Evolutionary conservation across 2,329 filamentous ascomycete species (phyloP).

Genomic region (Chaetomiaceae sp.): DNA sequence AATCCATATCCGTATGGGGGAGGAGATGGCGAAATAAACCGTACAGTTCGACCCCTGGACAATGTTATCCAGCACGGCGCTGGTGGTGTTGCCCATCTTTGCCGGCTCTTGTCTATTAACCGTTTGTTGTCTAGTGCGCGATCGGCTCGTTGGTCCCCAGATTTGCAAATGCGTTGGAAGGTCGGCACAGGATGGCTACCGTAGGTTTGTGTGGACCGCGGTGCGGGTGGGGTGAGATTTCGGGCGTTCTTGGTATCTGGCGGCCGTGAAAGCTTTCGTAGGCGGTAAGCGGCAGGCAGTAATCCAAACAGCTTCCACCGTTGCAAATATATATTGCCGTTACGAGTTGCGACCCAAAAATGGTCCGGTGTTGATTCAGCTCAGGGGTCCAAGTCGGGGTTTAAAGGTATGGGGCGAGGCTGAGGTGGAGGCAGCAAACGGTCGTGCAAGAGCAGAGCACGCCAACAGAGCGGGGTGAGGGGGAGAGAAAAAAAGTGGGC

Average conservation of each 20-base stretch:
- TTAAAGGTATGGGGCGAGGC: slow-evolving; percentile 1
- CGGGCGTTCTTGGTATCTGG: neutral
- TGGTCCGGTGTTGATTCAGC: neutral
- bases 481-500: no score
- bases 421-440: neutral
- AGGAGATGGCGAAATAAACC: slow-evolving; percentile 7
- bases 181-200: no score
- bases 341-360: neutral
- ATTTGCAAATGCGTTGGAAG: neutral
- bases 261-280: neutral
- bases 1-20: neutral
- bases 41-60: slow-evolving; percentile 94
- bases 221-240: neutral
- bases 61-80: slow-evolving; percentile 84
- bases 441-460: no score
- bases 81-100: slow-evolving; percentile 66
- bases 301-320: neutral
- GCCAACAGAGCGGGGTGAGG: no score
- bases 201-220: no score
- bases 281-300: neutral
- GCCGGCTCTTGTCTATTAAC: slow-evolving; percentile 1
- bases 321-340: neutral
- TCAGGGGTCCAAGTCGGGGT: no score
- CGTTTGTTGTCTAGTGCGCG: neutral
- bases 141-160: neutral